phyloP scores from a whole-genome alignment of 2,329 filamentous ascomycete genomes.

The Ambrosiella xylebori region DNA sequence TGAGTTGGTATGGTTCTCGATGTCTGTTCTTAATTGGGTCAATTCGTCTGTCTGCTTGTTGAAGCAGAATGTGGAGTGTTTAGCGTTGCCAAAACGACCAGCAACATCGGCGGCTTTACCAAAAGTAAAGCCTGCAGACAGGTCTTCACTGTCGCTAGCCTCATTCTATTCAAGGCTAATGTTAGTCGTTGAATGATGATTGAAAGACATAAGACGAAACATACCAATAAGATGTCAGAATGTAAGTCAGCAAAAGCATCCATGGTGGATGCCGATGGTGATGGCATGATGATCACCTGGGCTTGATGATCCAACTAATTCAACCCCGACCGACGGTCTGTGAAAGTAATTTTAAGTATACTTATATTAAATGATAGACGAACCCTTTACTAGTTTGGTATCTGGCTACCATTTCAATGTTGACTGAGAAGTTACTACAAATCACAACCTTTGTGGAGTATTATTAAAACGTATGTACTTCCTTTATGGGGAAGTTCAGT shows the following conservation, averaged over 20 bases:
- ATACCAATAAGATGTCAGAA: not conserved
- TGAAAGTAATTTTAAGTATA: too few relatives aligned
- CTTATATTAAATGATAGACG: too few relatives aligned
- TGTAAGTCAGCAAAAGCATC: not conserved
- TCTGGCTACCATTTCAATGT: too few relatives aligned
- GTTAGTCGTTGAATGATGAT: not conserved
- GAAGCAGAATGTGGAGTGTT: not conserved
- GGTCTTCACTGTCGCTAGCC: not conserved
- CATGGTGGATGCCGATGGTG: too few relatives aligned
- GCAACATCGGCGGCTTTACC: slow-evolving; percentile 11
- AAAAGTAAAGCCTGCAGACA: slow-evolving; percentile 9
- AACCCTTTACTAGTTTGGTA: too few relatives aligned
- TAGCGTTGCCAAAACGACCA: slow-evolving; percentile 7
- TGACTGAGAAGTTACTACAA: too few relatives aligned
- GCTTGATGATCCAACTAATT: too few relatives aligned
- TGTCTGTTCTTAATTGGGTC: not conserved
- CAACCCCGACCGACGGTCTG: too few relatives aligned
- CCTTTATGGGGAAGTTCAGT: too few relatives aligned
- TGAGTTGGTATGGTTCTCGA: not conserved
- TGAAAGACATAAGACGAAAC: not conserved
- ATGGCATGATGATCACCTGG: too few relatives aligned
- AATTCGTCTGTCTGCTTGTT: not conserved
- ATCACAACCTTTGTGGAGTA: too few relatives aligned
- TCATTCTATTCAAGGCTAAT: not conserved
- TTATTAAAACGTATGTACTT: too few relatives aligned